Evolutionary conservation across 805 yeast genomes (phyloP), one percentile per base, ranked within the genome.

Genomic region (Metschnikowia drakensbergensis): DNA sequence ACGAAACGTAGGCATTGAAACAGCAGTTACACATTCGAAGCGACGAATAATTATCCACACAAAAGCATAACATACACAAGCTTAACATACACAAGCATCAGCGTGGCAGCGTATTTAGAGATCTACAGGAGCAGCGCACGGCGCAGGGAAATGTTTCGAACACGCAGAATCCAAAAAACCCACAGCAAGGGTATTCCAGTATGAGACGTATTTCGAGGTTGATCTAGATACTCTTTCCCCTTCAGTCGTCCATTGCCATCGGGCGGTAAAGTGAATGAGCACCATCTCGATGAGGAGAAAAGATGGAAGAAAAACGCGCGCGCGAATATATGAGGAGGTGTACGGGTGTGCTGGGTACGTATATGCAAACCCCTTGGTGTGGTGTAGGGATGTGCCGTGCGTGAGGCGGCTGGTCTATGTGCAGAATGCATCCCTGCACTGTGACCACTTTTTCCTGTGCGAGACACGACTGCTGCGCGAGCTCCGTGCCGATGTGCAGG

Each of bases 151-250:
- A 33, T 69, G 67, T 70, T 35, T 57, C 75, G 72, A 67, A 57
- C 60, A 67, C 71, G 71, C 68, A 68, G 69, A 63, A 60, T 67
- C 72, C 72, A 50, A 30, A 33, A 34, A 28, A 44, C 35, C 53
- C 57, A 54, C 29, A 13, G 13, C 27, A 17, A 42, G 48, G 54
- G 43, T 47, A 45, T 32, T 36, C 36, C 46, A 42, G 59, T 56
- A 56, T 56, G 59, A 56, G 59, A 53, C 59, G 58, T 51, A 31
- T 33, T 45, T 38, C 55, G 55, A 37, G n/a, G 34, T 56, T 45
- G 11, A 23, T 56, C 59, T 56, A 50, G 59, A 37, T 54, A 42
- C 59, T 56, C 58, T 54, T 56, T 56, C 59, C 59, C 59, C 59
- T 56, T 46, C 51, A 56, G 46, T 54, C 59, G 57, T 47, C 53